phyloP scores from a whole-genome alignment of 2,329 filamentous ascomycete genomes.

The Fusarium protoensiforme region DNA sequence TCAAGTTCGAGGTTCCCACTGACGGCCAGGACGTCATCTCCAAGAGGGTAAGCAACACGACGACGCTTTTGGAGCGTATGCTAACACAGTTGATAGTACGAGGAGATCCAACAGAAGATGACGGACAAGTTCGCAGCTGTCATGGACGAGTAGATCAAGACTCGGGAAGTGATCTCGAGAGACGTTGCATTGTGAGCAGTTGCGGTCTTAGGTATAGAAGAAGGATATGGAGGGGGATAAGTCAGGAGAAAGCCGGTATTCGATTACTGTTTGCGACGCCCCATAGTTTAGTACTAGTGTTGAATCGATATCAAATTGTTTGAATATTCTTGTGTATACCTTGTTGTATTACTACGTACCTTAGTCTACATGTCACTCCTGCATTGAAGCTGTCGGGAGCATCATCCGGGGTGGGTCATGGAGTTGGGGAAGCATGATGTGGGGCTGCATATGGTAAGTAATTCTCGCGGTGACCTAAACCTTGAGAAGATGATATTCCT shows the following conservation, averaged over 20 bases:
- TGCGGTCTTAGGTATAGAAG: slow-evolving; percentile 45
- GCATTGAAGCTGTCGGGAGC: background rate
- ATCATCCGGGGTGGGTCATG: slow-evolving; percentile 18
- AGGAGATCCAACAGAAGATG: slow-evolving; percentile 90
- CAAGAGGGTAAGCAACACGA: slow-evolving; percentile 76
- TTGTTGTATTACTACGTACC: too few species aligned
- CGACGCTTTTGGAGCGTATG: slow-evolving; percentile 5
- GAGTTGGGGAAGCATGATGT: slow-evolving; percentile 24
- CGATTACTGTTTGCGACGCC: slow-evolving; percentile 41
- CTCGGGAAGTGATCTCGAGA: slow-evolving; percentile 22
- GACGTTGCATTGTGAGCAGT: slow-evolving; percentile 35
- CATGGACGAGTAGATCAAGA: slow-evolving; percentile 80
- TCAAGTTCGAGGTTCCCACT: slow-evolving; percentile 96
- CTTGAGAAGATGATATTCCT: slow-evolving; percentile 7
- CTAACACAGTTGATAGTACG: slow-evolving; percentile 75
- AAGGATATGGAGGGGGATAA: slow-evolving; percentile 31
- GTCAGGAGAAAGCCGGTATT: slow-evolving; percentile 39
- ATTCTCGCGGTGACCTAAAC: slow-evolving; percentile 7
- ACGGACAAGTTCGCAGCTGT: slow-evolving; percentile 97
- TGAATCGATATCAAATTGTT: slow-evolving; percentile 41
- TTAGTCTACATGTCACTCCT: background rate
- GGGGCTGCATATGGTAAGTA: slow-evolving; percentile 27
- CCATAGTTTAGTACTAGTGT: slow-evolving; percentile 42
- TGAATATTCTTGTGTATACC: background rate
- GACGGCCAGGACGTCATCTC: slow-evolving; percentile 83